These are phyloP conservation scores for Lithohypha guttulata DNA, from an alignment of 2,329 filamentous ascomycete genomes.

Conservation along the genomic window DNA sequence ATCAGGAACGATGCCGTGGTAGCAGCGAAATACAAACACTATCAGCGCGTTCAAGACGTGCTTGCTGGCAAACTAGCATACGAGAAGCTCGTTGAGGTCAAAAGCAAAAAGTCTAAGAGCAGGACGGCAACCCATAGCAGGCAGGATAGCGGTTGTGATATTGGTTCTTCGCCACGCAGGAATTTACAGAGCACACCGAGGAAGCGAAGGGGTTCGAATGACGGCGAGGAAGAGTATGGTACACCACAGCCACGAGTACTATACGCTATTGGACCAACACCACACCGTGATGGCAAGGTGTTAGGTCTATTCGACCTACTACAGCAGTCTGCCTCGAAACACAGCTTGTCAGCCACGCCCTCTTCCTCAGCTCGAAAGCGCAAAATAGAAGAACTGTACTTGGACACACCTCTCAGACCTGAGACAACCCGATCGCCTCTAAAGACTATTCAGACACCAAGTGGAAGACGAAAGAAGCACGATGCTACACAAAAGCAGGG, in stretches of 20 bases:
- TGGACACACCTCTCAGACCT: conserved; percentile 7
- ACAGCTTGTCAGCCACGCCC: conserved; percentile 23
- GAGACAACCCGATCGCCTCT: conserved; percentile 1
- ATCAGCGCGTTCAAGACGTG: conserved; percentile 31
- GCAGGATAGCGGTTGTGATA: conserved; percentile 18
- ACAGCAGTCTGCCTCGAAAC: conserved; percentile 30
- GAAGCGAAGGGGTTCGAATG: conserved; percentile 31
- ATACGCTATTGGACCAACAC: conserved; percentile 37
- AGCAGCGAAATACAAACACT: conserved; percentile 39
- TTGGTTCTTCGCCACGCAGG: conserved; percentile 14
- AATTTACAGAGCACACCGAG: conserved; percentile 26
- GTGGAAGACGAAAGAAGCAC: conserved; percentile 23
- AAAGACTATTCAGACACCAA: conserved; percentile 27
- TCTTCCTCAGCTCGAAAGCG: conserved; percentile 18
- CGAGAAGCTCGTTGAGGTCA: conserved; percentile 27
- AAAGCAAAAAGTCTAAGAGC: conserved; percentile 13
- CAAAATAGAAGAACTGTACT: conserved; percentile 13
- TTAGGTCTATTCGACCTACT: conserved; percentile 39
- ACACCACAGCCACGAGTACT: conserved; percentile 25
- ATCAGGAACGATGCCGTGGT: conserved; percentile 38
- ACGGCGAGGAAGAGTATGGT: conserved; percentile 36
- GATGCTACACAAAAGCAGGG: no score
- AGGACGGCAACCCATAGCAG: conserved; percentile 1
- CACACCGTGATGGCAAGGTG: conserved; percentile 38
- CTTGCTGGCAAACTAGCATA: conserved; percentile 18